Evolutionary conservation across 805 yeast genomes (phyloP).

Genomic region (Yarrowia osloensis): DNA sequence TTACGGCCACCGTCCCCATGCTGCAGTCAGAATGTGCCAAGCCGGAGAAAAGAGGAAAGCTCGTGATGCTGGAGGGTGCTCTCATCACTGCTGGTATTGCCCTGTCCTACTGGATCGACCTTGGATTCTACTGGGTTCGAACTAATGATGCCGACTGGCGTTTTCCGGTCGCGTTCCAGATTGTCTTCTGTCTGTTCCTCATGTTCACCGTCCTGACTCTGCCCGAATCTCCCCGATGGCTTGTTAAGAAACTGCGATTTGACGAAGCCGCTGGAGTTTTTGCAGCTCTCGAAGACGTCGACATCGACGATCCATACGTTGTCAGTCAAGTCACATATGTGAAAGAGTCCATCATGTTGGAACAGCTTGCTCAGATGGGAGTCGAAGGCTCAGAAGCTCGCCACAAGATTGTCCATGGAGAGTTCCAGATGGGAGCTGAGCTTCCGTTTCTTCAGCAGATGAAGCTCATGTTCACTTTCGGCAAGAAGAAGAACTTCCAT

Average conservation of each 20-base stretch:
- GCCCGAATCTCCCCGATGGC: slow-evolving; percentile 88
- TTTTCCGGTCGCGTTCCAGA: slow-evolving; percentile 74
- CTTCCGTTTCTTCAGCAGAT: not conserved
- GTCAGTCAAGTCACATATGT: not conserved
- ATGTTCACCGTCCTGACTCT: slow-evolving; percentile 58
- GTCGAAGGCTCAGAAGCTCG: not conserved
- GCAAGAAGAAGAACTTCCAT: slow-evolving; percentile 16
- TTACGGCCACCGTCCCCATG: slow-evolving; percentile 74
- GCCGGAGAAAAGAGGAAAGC: slow-evolving; percentile 65
- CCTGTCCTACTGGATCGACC: slow-evolving; percentile 54
- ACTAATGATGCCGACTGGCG: slow-evolving; percentile 67
- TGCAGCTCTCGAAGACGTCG: not conserved
- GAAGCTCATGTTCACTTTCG: not conserved
- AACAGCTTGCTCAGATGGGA: not conserved
- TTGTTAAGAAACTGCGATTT: slow-evolving; percentile 62
- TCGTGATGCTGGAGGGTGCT: slow-evolving; percentile 71
- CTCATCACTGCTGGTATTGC: slow-evolving; percentile 75
- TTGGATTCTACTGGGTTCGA: slow-evolving; percentile 54
- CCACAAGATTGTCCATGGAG: not conserved
- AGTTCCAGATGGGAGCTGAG: not conserved
- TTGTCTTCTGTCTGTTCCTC: slow-evolving; percentile 57
- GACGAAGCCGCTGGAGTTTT: slow-evolving; percentile 43
- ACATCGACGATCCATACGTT: not conserved
- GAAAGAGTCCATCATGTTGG: not conserved
- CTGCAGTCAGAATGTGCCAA: slow-evolving; percentile 78